Conservation (phyloP, 2,329 filamentous ascomycete species). For the Trichophyton benhamiae region DNA sequence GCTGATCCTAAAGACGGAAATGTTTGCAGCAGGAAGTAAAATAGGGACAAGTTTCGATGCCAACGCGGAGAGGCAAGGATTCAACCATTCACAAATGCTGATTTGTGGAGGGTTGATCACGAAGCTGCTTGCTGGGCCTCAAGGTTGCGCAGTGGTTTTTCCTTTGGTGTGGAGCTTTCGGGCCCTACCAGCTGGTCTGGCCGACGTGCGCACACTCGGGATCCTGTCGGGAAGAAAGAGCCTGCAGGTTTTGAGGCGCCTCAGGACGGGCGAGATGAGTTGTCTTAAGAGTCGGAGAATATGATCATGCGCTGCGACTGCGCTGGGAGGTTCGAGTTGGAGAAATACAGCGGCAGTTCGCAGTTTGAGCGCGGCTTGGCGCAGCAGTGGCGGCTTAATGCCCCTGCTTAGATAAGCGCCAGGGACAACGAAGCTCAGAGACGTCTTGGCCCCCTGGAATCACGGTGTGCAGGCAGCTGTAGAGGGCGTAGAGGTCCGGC, state of each 20-base stretch:
- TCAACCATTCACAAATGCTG: constrained; percentile 1
- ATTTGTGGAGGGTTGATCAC: constrained; percentile 5
- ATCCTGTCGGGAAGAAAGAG: not conserved
- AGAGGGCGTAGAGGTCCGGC: not conserved
- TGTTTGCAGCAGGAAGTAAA: constrained; percentile 2
- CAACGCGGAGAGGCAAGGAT: constrained; percentile 6
- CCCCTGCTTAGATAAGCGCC: constrained; percentile 4
- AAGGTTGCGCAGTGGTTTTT: constrained; percentile 3
- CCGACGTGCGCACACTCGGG: not conserved
- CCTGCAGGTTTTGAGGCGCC: not conserved
- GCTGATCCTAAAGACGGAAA: not conserved
- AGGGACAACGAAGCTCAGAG: not conserved
- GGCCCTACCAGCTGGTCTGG: not conserved
- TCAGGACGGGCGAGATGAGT: not conserved
- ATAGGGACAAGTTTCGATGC: constrained; percentile 1
- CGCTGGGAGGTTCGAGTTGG: not conserved
- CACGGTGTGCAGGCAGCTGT: not conserved
- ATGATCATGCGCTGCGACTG: not conserved
- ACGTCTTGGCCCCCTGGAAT: not conserved
- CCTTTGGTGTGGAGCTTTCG: not conserved
- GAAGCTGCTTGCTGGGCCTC: constrained; percentile 1
- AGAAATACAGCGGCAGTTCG: constrained; percentile 4
- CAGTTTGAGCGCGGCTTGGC: constrained; percentile 2
- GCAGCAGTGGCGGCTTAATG: not conserved
- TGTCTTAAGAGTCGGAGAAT: constrained; percentile 1